Evolutionary conservation across 176 grass and related monocot genomes (phyloP).

Genomic region (Phyllostachys edulis): DNA sequence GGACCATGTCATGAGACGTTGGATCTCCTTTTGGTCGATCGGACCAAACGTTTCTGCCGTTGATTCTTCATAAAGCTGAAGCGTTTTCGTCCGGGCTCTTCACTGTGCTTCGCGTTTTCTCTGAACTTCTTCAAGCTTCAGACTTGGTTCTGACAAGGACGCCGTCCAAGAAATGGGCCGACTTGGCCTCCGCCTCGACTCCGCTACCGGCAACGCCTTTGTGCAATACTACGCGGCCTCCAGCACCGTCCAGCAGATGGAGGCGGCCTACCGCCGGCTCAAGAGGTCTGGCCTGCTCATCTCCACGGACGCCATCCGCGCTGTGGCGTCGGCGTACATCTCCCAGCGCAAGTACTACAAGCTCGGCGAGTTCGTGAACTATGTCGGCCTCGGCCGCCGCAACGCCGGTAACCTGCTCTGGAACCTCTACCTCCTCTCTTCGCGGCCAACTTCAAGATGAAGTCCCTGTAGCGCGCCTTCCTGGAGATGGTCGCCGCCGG

Average conservation of each 20-base stretch:
- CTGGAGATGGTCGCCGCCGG: conserved; percentile 73
- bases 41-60: too few relatives aligned
- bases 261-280: conserved; percentile 58
- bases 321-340: conserved; percentile 69
- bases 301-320: conserved; percentile 46
- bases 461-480: conserved; percentile 86
- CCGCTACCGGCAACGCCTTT: conserved; percentile 65
- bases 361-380: conserved; percentile 63
- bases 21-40: too few relatives aligned
- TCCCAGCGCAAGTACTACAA: conserved; percentile 59
- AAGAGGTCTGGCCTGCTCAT: conserved; percentile 61
- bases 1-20: too few relatives aligned
- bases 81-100: too few relatives aligned
- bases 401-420: conserved; percentile 71
- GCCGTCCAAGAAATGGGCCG: conserved; percentile 54
- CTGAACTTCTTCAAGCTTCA: too few relatives aligned
- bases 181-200: conserved; percentile 52
- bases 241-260: conserved; percentile 77
- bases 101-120: too few relatives aligned
- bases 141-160: too few relatives aligned
- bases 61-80: too few relatives aligned
- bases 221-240: conserved; percentile 60
- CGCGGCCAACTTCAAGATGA: conserved; percentile 95
- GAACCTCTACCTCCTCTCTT: conserved; percentile 85
- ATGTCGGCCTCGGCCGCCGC: conserved; percentile 55